phyloP scores from a whole-genome alignment of 2,329 filamentous ascomycete species.

The Claviceps quebecensis region DNA sequence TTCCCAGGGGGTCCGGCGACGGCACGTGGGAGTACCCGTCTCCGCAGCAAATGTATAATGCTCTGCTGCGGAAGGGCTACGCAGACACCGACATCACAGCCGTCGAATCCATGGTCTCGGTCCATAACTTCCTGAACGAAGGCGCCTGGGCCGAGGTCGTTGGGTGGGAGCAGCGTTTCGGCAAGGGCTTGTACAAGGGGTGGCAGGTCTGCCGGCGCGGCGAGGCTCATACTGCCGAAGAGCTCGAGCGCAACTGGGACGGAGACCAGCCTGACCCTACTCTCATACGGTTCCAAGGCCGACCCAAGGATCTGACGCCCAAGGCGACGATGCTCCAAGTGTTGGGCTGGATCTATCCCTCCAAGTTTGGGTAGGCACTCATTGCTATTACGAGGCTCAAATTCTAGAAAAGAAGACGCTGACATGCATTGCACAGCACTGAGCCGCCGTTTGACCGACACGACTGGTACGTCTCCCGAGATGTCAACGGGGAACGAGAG shows the following conservation, averaged over 20 bases:
- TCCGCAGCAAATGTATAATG: conserved; percentile 99
- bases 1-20: conserved; percentile 68
- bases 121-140: conserved; percentile 97
- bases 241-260: conserved; percentile 36
- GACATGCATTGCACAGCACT: conserved; percentile 33
- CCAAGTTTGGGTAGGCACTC: conserved; percentile 54
- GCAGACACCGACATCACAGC: conserved; percentile 86
- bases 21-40: conserved; percentile 96
- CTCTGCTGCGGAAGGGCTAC: conserved; percentile 88
- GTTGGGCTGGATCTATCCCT: conserved; percentile 65
- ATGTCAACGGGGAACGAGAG: conserved; percentile 50
- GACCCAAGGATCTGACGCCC: conserved; percentile 79
- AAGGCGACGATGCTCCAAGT: conserved; percentile 78
- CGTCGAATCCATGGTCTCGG: conserved; percentile 91
- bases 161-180: conserved; percentile 82
- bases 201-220: conserved; percentile 63
- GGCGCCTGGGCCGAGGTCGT: conserved; percentile 93
- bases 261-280: conserved; percentile 49
- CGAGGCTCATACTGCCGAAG: conserved; percentile 43
- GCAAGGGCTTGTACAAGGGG: conserved; percentile 54
- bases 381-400: background rate
- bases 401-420: background rate
- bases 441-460: conserved; percentile 91
- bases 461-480: conserved; percentile 84
- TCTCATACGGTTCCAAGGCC: conserved; percentile 74